Evolutionary conservation across 352 stramenopile genomes (phyloP), one percentile per base, ranked within the genome.

Genomic region (Globisporangium radiosum): DNA sequence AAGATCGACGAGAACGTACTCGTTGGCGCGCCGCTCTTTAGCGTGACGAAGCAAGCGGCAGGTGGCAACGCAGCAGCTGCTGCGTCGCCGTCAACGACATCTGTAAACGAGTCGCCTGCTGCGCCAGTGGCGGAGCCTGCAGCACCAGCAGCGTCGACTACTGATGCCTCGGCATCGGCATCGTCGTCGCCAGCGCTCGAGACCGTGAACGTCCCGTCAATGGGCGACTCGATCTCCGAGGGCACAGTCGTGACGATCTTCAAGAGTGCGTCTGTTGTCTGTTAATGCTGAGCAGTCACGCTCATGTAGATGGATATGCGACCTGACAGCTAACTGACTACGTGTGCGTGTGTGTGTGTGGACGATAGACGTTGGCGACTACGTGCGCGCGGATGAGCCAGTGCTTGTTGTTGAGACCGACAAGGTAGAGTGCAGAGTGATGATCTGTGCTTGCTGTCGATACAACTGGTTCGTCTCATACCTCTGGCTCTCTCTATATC

Each of bases 341-440:
- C 56, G 17, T 14, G 42, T 13, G 5, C 42, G 11, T 13, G 47
- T 63, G 45, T 7, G 52, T 38, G 43, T 64, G 8, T 44, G n/a
- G 14, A 14, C 57, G 52, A 44, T 52, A 93, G 84, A 88, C n/a
- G 72, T 95, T 36, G 97, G 97, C 33, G 96, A 99, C 74, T 97
- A 94, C 61, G 93, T 99, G 10, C 78, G 90, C 15, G 81, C 85
- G 3, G 97, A 99, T 67, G 97, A 99, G 59, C 85, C 98, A 10
- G 90, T 99, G 4, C 75, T 98, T 19, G 88, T 99, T 52, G 81
- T 99, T 0, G 97, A 99, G 80, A 99, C 97, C 0, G 97, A 99
- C 75, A 99, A 99, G 79, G 96, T 99, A 33, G 25, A 33, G 25
- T 33, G 25, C 25, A 3, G 25, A 33, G 25, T 33, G 25, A 33